A percentile compares a stretch with the other conserved stretches of the same genome.
Conservation (phyloP, 2,329 filamentous ascomycete species). For the Pseudopyrenochaeta lycopersici region DNA sequence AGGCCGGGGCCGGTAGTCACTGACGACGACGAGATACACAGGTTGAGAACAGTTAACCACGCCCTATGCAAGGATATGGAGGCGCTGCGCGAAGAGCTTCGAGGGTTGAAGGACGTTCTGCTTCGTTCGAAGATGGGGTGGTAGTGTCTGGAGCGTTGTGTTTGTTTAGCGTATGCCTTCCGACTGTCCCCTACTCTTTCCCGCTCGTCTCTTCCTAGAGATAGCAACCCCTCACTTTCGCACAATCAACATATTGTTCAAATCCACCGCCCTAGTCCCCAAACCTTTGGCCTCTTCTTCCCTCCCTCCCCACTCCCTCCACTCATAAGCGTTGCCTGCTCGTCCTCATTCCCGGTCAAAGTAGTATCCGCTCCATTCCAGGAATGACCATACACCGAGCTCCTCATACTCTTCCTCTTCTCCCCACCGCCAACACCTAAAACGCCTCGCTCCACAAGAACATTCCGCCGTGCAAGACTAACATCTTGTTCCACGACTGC, state of each 20-base stretch:
- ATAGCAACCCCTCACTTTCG: no score
- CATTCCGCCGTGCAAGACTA: background rate
- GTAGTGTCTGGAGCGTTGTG: background rate
- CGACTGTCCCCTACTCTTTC: background rate
- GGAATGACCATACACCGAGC: slow-evolving; percentile 1
- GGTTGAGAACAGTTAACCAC: slow-evolving; percentile 17
- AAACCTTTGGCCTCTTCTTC: slow-evolving; percentile 8
- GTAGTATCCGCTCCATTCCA: background rate
- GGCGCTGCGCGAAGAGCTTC: slow-evolving; percentile 26
- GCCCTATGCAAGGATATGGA: slow-evolving; percentile 22
- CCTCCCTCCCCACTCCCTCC: slow-evolving; percentile 2
- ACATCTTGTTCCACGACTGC: slow-evolving; percentile 29
- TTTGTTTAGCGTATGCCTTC: background rate
- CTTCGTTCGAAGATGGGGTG: slow-evolving; percentile 11
- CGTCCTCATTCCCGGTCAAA: background rate
- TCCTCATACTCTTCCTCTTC: slow-evolving; percentile 5
- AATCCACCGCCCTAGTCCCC: slow-evolving; percentile 5
- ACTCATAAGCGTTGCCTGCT: slow-evolving; percentile 12
- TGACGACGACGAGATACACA: background rate
- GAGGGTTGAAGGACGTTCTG: slow-evolving; percentile 21
- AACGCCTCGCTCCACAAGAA: background rate
- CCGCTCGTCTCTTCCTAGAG: background rate
- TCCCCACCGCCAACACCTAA: slow-evolving; percentile 10
- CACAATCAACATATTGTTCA: no score
- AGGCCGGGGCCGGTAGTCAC: background rate